Evolutionary conservation across 2,329 filamentous ascomycete species (phyloP).

Genomic region (Dothistroma septosporum): DNA sequence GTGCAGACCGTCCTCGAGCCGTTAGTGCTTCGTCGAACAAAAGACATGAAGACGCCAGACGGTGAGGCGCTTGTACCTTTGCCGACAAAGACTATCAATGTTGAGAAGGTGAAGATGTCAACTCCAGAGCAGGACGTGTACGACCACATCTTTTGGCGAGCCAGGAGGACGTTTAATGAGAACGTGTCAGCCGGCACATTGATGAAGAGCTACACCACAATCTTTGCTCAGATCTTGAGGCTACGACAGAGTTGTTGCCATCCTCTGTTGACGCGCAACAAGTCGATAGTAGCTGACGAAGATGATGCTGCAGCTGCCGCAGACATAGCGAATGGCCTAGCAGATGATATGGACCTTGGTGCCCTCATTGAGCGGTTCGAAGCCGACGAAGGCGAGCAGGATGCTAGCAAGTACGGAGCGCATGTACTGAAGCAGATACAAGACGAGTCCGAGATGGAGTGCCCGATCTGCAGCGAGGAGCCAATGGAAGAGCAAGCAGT

Average conservation of each 20-base stretch:
- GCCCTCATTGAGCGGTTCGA: conserved; percentile 82
- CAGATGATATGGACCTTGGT: conserved; percentile 93
- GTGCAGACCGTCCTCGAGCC: conserved; percentile 96
- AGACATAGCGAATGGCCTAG: conserved; percentile 74
- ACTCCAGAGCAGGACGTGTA: conserved; percentile 85
- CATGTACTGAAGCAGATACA: conserved; percentile 89
- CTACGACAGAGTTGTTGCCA: conserved; percentile 93
- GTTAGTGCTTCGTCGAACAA: conserved; percentile 88
- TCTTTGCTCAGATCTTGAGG: conserved; percentile 92
- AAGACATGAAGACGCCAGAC: conserved; percentile 94
- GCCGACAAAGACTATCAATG: conserved; percentile 74
- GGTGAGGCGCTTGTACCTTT: conserved; percentile 77
- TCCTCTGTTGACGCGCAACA: conserved; percentile 81
- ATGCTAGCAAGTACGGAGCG: conserved; percentile 72
- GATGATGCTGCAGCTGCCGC: conserved; percentile 73
- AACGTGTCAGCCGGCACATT: conserved; percentile 90
- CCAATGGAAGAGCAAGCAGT: conserved; percentile 93
- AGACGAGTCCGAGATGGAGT: conserved; percentile 81
- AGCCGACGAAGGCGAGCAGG: conserved; percentile 50
- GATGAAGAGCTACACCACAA: conserved; percentile 92
- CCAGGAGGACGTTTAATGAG: conserved; percentile 76
- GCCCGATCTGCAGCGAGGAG: conserved; percentile 90
- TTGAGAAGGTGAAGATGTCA: conserved; percentile 83
- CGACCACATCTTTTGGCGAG: conserved; percentile 78
- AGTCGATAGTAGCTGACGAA: conserved; percentile 79